Evolutionary conservation across 129 eudicot genomes (phyloP).

Genomic region (Centaurea solstitialis): DNA sequence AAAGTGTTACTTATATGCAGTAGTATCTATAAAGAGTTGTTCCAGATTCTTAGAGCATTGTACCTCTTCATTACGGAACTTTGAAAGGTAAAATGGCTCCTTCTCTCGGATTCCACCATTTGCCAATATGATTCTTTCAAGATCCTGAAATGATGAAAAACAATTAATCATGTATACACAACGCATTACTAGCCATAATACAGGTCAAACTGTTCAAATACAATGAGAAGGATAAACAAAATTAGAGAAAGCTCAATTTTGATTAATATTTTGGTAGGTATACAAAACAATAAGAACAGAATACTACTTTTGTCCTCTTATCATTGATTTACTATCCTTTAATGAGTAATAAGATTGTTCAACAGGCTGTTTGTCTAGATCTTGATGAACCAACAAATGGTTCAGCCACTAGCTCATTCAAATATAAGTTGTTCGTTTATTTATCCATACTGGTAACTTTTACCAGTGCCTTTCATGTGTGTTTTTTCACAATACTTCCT

Average conservation of each 20-base stretch:
- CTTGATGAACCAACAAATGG: not conserved
- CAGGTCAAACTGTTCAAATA: slow-evolving; percentile 4
- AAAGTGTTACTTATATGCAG: not conserved
- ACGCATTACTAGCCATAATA: not conserved
- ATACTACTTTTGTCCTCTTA: not conserved
- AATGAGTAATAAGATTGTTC: not conserved
- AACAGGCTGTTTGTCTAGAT: not conserved
- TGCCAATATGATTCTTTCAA: slow-evolving; percentile 65
- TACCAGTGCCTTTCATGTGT: not conserved
- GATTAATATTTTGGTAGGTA: not conserved
- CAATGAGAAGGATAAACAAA: slow-evolving; percentile 8
- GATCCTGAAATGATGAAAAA: slow-evolving; percentile 55
- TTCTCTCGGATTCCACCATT: slow-evolving; percentile 70
- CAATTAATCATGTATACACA: not conserved
- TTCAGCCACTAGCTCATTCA: not conserved
- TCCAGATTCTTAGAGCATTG: slow-evolving; percentile 17
- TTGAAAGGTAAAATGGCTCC: slow-evolving; percentile 82
- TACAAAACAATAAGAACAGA: not conserved
- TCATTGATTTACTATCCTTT: not conserved
- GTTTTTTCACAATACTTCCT: not conserved
- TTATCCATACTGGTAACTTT: not conserved
- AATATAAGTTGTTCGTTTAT: not conserved
- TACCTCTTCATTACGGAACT: slow-evolving; percentile 58
- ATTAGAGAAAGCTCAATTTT: not conserved
- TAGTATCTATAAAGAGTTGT: not conserved